Conservation (phyloP, 306 rosid genomes). For the Lupinus albus region DNA sequence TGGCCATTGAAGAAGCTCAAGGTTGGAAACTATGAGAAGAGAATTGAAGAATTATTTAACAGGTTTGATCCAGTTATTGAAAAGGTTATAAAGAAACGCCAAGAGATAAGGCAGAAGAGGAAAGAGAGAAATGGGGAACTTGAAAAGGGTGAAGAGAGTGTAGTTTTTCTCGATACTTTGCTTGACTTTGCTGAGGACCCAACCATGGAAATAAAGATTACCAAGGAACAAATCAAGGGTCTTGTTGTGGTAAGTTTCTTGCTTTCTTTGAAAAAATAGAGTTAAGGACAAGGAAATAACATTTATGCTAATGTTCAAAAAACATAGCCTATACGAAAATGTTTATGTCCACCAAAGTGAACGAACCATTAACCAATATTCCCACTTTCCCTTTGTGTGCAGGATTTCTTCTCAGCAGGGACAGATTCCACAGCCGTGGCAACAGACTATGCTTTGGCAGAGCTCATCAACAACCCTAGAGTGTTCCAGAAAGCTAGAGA, state of each 20-base stretch:
- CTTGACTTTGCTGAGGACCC: slow-evolving; percentile 46
- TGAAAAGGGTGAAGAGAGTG: slow-evolving; percentile 30
- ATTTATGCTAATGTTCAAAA: no score
- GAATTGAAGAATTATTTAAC: slow-evolving; percentile 35
- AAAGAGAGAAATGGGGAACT: slow-evolving; percentile 29
- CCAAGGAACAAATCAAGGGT: slow-evolving; percentile 51
- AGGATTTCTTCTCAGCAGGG: slow-evolving; percentile 58
- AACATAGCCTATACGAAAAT: no score
- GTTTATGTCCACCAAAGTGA: not conserved
- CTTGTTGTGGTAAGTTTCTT: slow-evolving; percentile 41
- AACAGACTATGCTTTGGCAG: slow-evolving; percentile 52
- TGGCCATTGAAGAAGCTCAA: slow-evolving; percentile 47
- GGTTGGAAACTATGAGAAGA: slow-evolving; percentile 46
- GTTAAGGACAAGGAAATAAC: no score
- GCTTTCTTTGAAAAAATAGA: not conserved
- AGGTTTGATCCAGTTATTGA: slow-evolving; percentile 49
- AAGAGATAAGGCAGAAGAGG: slow-evolving; percentile 37
- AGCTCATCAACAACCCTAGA: slow-evolving; percentile 54
- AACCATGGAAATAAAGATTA: slow-evolving; percentile 46
- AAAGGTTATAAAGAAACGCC: slow-evolving; percentile 46
- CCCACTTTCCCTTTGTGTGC: not conserved
- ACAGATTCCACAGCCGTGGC: slow-evolving; percentile 43
- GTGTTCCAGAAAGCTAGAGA: slow-evolving; percentile 48
- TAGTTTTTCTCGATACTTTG: slow-evolving; percentile 44
- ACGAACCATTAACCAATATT: not conserved